Percentiles rank a stretch among this genome's conserved stretches.
phyloP scores from a whole-genome alignment of 208 protist genomes.

The Trichomonas gallinae region DNA sequence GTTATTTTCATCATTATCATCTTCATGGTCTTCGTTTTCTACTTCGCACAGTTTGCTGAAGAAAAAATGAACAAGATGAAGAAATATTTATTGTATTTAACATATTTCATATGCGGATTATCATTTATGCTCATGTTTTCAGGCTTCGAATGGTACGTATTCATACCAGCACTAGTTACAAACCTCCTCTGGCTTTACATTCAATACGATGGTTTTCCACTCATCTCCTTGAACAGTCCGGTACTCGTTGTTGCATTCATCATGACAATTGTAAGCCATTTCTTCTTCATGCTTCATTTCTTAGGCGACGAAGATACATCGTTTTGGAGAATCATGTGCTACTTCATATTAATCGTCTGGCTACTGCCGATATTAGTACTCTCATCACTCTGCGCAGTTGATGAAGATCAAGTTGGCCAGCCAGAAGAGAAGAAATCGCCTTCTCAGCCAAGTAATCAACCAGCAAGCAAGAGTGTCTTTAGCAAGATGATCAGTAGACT shows the following conservation, averaged over 20 bases:
- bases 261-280: background rate
- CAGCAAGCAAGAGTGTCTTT: background rate
- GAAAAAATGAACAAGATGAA: background rate
- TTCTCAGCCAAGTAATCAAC: background rate
- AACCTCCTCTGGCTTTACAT: background rate
- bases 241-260: background rate
- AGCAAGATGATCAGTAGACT: background rate
- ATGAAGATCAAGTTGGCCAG: background rate
- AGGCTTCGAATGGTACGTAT: background rate
- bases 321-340: background rate
- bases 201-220: background rate
- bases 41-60: background rate
- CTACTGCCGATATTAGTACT: background rate
- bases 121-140: background rate
- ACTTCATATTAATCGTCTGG: background rate
- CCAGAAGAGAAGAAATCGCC: background rate
- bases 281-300: background rate
- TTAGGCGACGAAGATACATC: background rate
- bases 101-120: background rate
- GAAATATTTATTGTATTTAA: background rate
- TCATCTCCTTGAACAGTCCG: background rate
- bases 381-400: background rate
- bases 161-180: background rate
- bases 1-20: background rate
- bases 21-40: background rate